Evolutionary conservation across 2,329 filamentous ascomycete genomes (phyloP).

Genomic region (Nemania bipapillata): DNA sequence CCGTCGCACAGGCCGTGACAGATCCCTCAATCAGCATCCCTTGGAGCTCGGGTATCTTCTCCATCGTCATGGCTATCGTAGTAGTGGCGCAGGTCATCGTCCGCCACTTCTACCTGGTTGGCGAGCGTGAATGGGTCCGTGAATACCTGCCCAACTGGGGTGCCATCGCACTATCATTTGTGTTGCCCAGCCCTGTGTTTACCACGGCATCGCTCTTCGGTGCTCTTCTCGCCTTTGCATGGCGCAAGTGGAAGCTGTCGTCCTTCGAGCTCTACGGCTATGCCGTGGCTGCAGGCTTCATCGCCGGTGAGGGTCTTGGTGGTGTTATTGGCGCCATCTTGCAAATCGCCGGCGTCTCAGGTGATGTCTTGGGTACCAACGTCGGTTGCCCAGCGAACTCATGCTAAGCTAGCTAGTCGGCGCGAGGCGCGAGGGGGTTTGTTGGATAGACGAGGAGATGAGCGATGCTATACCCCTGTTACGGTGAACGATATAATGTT

Average conservation of each 20-base stretch:
- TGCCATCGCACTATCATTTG: conserved; percentile 68
- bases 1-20: conserved; percentile 71
- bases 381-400: conserved; percentile 49
- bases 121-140: conserved; percentile 64
- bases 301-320: conserved; percentile 72
- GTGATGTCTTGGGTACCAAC: conserved; percentile 50
- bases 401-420: conserved; percentile 45
- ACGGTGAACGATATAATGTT: conserved; percentile 30
- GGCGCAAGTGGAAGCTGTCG: conserved; percentile 64
- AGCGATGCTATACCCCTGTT: conserved; percentile 33
- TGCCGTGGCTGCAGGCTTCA: conserved; percentile 68
- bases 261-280: conserved; percentile 69
- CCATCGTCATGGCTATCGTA: conserved; percentile 65
- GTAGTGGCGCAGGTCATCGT: conserved; percentile 63
- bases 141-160: conserved; percentile 71
- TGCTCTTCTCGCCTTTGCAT: conserved; percentile 62
- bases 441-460: conserved; percentile 4
- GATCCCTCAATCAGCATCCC: conserved; percentile 67
- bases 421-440: background rate
- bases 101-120: conserved; percentile 65
- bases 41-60: conserved; percentile 65
- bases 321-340: conserved; percentile 66
- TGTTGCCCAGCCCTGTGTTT: conserved; percentile 67
- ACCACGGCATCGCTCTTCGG: conserved; percentile 69
- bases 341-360: conserved; percentile 51